Evolutionary conservation across 371 early-diverging fungal species (phyloP).

Genomic region (Parasitella parasitica): DNA sequence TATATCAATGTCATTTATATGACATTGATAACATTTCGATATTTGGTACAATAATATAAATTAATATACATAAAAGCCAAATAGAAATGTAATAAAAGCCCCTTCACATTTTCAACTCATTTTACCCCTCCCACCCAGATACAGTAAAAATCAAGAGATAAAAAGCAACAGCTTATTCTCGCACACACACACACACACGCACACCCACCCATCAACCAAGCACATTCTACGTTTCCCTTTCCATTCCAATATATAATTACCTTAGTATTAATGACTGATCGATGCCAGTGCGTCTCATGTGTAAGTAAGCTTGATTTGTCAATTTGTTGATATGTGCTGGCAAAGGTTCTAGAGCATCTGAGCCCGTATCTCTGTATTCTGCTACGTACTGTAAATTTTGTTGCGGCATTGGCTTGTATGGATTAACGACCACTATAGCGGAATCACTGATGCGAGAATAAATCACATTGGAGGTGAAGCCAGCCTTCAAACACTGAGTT

Average conservation of each 20-base stretch:
- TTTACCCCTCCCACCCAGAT: neutral
- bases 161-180: neutral
- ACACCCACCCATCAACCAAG: conserved; percentile 44
- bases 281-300: conserved; percentile 82
- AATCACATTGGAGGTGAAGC: conserved; percentile 51
- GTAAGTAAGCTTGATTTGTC: conserved; percentile 70
- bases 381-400: conserved; percentile 70
- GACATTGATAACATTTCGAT: neutral
- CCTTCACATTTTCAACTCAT: neutral
- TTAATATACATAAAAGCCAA: too few species aligned
- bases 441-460: conserved; percentile 69
- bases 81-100: neutral
- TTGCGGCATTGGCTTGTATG: conserved; percentile 43
- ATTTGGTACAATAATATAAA: neutral
- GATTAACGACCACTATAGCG: conserved; percentile 62
- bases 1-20: neutral
- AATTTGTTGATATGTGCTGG: conserved; percentile 88
- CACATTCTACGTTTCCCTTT: too few species aligned
- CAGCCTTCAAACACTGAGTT: conserved; percentile 10
- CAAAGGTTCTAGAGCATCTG: conserved; percentile 47
- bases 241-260: conserved; percentile 28
- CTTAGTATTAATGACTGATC: conserved; percentile 77
- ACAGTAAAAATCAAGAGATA: neutral
- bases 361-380: conserved; percentile 66
- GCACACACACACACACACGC: neutral